Conservation (phyloP, 1,139 yeast genomes). For the Candida tetrigidarum region DNA sequence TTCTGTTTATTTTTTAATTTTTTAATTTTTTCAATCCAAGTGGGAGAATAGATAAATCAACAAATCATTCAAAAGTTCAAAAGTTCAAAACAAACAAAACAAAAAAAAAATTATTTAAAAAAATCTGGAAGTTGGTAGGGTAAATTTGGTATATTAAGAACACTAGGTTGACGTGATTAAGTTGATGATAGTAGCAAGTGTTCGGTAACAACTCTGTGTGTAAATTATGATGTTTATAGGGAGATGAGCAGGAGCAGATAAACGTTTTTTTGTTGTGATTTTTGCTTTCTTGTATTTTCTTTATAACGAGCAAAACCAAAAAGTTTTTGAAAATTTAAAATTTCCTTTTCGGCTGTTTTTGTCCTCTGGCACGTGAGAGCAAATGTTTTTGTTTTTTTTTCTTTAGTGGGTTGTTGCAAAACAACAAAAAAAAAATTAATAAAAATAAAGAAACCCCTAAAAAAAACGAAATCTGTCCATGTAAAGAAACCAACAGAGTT, state of each 20-base stretch:
- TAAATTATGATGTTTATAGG: neutral
- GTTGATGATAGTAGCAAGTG: too few relatives aligned
- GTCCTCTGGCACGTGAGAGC: slow-evolving; percentile 1
- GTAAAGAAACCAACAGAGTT: neutral
- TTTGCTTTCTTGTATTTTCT: neutral
- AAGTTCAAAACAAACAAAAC: too few relatives aligned
- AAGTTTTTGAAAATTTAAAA: slow-evolving; percentile 1
- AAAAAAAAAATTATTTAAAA: slow-evolving; percentile 2
- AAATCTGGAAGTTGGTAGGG: neutral
- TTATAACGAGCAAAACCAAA: slow-evolving; percentile 1
- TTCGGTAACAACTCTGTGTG: too few relatives aligned
- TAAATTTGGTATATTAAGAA: neutral
- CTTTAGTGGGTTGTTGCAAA: slow-evolving; percentile 1
- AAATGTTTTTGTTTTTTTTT: neutral
- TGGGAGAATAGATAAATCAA: slow-evolving; percentile 5
- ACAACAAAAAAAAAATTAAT: neutral
- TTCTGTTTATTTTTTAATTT: neutral
- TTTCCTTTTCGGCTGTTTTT: neutral
- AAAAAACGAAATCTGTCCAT: too few relatives aligned
- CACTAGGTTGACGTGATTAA: neutral
- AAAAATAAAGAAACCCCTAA: neutral
- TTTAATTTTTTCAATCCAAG: slow-evolving; percentile 1
- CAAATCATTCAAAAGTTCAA: slow-evolving; percentile 5
- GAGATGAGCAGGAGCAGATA: slow-evolving; percentile 7
- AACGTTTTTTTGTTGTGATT: slow-evolving; percentile 5